Conservation (phyloP, 345 rosid species). For the Syzygium oleosum region DNA sequence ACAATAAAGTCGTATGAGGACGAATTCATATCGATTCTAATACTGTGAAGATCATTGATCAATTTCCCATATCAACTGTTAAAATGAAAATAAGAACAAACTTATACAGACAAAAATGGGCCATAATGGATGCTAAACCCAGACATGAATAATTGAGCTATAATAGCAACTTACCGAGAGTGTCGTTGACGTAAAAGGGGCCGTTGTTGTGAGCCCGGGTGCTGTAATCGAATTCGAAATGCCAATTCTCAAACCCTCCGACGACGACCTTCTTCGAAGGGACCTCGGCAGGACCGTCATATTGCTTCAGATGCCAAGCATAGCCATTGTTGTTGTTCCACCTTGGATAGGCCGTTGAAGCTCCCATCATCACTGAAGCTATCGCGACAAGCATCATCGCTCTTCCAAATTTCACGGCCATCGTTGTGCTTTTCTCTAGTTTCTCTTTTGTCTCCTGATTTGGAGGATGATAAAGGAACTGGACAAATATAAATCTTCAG, state of each 20-base stretch:
- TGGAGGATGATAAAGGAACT: neutral
- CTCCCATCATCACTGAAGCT: neutral
- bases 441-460: neutral
- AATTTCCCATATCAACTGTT: too few species aligned
- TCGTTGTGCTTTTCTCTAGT: neutral
- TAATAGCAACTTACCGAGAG: constrained; percentile 28
- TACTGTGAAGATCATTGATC: neutral
- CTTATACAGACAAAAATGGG: neutral
- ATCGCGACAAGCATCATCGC: neutral
- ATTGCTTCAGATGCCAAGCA: neutral
- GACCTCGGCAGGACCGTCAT: neutral
- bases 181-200: constrained; percentile 53
- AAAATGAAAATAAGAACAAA: too few species aligned
- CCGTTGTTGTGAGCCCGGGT: constrained; percentile 49
- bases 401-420: neutral
- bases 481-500: neutral
- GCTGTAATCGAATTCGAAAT: constrained; percentile 46
- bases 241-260: constrained; percentile 59
- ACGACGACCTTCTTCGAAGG: constrained; percentile 35
- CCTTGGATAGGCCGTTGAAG: neutral
- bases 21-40: neutral
- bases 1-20: neutral
- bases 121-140: neutral
- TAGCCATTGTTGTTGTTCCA: neutral
- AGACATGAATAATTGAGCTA: neutral